A percentile compares a stretch with the other conserved stretches of the same genome.
Conservation (phyloP, 73 alveolate species). For the Uronychia binucleata region DNA sequence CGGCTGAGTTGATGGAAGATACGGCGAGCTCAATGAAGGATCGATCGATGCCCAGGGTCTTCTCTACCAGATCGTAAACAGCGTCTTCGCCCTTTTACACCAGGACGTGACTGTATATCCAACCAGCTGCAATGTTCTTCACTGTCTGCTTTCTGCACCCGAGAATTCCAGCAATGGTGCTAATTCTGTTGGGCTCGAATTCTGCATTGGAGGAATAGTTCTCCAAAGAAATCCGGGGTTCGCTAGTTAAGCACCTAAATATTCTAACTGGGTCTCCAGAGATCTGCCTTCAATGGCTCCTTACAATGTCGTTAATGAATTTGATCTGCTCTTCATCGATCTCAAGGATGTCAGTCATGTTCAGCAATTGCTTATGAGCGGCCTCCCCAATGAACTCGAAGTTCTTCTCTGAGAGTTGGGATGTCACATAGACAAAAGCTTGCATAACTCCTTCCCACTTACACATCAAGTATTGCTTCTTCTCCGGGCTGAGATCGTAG, state of each 20-base stretch:
- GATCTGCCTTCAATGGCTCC: not conserved
- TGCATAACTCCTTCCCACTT: too few relatives aligned
- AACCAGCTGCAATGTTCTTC: slow-evolving; percentile 13
- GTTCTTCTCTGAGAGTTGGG: not conserved
- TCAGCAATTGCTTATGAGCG: not conserved
- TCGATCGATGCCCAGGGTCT: not conserved
- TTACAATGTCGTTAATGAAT: not conserved
- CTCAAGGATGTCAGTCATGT: not conserved
- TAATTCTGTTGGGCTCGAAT: slow-evolving; percentile 9
- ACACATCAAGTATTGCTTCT: not conserved
- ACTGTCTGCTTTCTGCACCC: not conserved
- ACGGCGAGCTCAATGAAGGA: not conserved
- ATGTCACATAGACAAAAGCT: not conserved
- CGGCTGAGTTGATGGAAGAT: not conserved
- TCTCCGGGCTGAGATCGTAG: not conserved
- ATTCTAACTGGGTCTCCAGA: slow-evolving; percentile 25
- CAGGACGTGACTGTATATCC: slow-evolving; percentile 6
- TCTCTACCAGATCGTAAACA: not conserved
- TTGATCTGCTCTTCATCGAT: slow-evolving; percentile 18
- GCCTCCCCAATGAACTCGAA: not conserved
- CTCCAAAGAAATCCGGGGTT: slow-evolving; percentile 3
- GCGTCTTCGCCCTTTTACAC: slow-evolving; percentile 1
- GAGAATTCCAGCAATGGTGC: slow-evolving; percentile 6
- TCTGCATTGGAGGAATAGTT: not conserved
- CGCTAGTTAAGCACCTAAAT: not conserved